A percentile compares a stretch with the other conserved stretches of the same genome.
phyloP scores from a whole-genome alignment of 305 asterid genomes.

The Salvia sclarea region DNA sequence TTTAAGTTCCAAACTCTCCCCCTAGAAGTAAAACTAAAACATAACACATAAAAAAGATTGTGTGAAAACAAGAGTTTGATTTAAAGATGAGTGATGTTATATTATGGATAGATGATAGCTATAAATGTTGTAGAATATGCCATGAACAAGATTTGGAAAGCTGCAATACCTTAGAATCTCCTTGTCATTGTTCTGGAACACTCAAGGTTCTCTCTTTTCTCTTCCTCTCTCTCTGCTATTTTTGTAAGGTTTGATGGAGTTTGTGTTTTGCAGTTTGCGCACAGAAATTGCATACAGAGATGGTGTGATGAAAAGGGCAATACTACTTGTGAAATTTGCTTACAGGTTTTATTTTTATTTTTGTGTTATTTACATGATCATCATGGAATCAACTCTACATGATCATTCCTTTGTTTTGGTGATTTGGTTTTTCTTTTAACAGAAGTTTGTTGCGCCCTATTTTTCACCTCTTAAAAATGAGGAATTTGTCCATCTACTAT shows the following conservation, averaged over 20 bases:
- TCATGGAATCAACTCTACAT: neutral
- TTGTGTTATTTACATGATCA: neutral
- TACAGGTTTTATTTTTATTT: conserved; percentile 52
- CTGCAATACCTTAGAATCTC: conserved; percentile 52
- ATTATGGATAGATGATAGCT: conserved; percentile 36
- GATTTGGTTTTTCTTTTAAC: neutral
- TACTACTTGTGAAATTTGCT: conserved; percentile 78
- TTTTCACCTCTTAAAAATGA: neutral
- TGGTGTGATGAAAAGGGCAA: conserved; percentile 92
- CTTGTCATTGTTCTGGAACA: conserved; percentile 90
- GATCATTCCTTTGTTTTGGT: neutral
- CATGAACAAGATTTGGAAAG: conserved; percentile 65
- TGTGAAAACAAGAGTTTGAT: neutral
- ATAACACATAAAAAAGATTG: neutral
- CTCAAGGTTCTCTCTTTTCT: conserved; percentile 47
- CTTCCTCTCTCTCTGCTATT: neutral
- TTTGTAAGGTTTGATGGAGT: neutral
- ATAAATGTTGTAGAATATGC: conserved; percentile 67
- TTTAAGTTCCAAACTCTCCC: conserved; percentile 1
- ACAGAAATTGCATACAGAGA: conserved; percentile 85
- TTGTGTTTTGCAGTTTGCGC: conserved; percentile 57
- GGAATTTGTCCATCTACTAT: no score
- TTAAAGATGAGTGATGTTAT: conserved; percentile 48
- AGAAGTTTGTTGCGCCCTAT: neutral
- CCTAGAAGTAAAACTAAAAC: neutral